phyloP scores from a whole-genome alignment of 2,329 filamentous ascomycete genomes.

The Colletotrichum viniferum region DNA sequence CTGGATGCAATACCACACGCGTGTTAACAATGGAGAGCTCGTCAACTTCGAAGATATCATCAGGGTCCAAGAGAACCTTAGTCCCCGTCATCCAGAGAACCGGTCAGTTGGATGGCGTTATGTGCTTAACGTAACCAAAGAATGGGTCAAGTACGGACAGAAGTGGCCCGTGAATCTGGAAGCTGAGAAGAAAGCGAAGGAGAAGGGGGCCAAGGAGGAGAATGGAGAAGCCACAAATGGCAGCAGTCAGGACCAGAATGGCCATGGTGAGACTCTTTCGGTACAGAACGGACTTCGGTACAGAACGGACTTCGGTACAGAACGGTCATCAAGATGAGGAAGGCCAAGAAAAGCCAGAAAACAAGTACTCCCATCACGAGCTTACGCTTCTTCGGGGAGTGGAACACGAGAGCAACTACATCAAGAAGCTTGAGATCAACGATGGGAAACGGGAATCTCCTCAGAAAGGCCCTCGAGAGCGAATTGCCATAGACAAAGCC shows the following conservation, averaged over 20 bases:
- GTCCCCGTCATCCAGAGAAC: constrained; percentile 45
- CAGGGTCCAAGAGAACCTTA: constrained; percentile 41
- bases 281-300: background rate
- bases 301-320: background rate
- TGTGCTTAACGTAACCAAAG: constrained; percentile 51
- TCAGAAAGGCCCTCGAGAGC: constrained; percentile 20
- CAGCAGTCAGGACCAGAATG: background rate
- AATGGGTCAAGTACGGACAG: constrained; percentile 52
- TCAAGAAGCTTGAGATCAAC: constrained; percentile 43
- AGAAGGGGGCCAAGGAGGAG: background rate
- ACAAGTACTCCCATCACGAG: constrained; percentile 42
- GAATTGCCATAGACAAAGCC: constrained; percentile 35
- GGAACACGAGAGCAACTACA: constrained; percentile 47
- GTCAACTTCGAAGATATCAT: constrained; percentile 43
- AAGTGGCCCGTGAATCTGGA: constrained; percentile 52
- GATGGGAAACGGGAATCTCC: constrained; percentile 30
- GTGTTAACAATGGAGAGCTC: constrained; percentile 29
- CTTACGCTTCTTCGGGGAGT: constrained; percentile 44
- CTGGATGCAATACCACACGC: background rate
- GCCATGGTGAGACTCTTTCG: background rate
- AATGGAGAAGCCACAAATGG: constrained; percentile 18
- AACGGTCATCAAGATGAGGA: background rate
- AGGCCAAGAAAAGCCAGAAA: constrained; percentile 13
- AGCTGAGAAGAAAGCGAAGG: constrained; percentile 25
- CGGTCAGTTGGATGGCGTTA: constrained; percentile 53